Conservation (phyloP, 2,329 filamentous ascomycete species). For the Aureobasidium sp. region DNA sequence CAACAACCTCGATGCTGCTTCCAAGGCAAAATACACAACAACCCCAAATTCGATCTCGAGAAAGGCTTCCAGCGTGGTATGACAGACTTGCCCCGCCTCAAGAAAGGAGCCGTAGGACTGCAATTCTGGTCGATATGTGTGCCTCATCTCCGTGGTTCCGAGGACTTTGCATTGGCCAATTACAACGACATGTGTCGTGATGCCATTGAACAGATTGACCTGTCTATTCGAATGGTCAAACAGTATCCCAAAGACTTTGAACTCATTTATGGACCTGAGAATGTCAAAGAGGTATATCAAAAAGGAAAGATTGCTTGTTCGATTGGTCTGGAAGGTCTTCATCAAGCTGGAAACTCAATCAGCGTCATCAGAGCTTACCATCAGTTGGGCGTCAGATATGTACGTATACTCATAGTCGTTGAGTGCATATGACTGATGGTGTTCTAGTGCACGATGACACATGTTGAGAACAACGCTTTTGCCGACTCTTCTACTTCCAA, state of each 20-base stretch:
- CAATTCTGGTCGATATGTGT: conserved; percentile 30
- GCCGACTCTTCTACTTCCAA: conserved; percentile 26
- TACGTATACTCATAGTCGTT: conserved; percentile 25
- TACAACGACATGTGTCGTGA: conserved; percentile 31
- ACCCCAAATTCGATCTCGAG: conserved; percentile 38
- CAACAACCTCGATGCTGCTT: conserved; percentile 26
- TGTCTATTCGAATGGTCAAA: conserved; percentile 34
- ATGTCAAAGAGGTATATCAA: conserved; percentile 35
- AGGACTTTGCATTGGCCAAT: conserved; percentile 29
- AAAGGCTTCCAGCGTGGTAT: conserved; percentile 38
- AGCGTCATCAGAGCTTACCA: conserved; percentile 41
- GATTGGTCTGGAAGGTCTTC: conserved; percentile 43
- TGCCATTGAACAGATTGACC: conserved; percentile 30
- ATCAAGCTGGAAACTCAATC: conserved; percentile 40
- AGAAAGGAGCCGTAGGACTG: conserved; percentile 32
- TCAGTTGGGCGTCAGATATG: conserved; percentile 43
- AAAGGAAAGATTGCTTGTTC: conserved; percentile 40
- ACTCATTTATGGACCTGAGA: conserved; percentile 31
- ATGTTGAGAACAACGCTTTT: conserved; percentile 29
- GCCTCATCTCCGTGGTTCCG: conserved; percentile 28
- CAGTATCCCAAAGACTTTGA: conserved; percentile 33
- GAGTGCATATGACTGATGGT: not conserved
- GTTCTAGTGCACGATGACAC: conserved; percentile 25
- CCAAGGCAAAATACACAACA: conserved; percentile 37
- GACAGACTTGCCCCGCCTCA: conserved; percentile 26